Evolutionary conservation across 257 asterid genomes (phyloP).

Genomic region (Solanum rostratum): DNA sequence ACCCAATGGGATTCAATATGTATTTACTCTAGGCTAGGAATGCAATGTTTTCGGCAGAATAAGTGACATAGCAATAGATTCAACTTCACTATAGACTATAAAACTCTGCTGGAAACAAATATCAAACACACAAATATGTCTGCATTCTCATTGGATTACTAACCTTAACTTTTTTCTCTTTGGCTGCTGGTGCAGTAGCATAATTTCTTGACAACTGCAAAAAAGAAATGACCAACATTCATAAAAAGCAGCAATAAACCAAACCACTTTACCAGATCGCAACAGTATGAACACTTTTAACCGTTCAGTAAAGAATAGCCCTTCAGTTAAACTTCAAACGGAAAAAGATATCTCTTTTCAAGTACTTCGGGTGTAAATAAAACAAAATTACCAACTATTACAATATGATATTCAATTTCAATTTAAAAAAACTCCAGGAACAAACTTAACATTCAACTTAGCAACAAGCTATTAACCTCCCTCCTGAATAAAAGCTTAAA

Average conservation of each 20-base stretch:
- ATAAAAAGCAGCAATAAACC: neutral
- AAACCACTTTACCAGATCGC: neutral
- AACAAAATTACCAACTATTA: neutral
- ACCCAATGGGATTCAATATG: neutral
- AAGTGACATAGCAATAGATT: neutral
- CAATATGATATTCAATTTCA: neutral
- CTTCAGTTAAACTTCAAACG: neutral
- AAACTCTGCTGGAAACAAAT: neutral
- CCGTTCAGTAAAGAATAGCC: neutral
- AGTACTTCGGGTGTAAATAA: neutral
- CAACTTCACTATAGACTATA: neutral
- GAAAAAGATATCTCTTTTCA: neutral
- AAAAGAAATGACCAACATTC: neutral
- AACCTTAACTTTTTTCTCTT: constrained; percentile 59
- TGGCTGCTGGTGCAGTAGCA: constrained; percentile 33
- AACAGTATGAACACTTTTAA: neutral
- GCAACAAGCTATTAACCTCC: neutral
- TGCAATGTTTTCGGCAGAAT: neutral
- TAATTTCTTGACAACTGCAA: constrained; percentile 50
- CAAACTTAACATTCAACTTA: neutral
- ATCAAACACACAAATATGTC: neutral
- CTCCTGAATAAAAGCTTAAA: neutral
- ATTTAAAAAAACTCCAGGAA: neutral
- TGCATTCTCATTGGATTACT: constrained; percentile 1
- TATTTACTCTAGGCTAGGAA: neutral